These are phyloP conservation scores for Salicornia ramosissima DNA, from an alignment of 148 eudicot genomes.

Conservation along the genomic window DNA sequence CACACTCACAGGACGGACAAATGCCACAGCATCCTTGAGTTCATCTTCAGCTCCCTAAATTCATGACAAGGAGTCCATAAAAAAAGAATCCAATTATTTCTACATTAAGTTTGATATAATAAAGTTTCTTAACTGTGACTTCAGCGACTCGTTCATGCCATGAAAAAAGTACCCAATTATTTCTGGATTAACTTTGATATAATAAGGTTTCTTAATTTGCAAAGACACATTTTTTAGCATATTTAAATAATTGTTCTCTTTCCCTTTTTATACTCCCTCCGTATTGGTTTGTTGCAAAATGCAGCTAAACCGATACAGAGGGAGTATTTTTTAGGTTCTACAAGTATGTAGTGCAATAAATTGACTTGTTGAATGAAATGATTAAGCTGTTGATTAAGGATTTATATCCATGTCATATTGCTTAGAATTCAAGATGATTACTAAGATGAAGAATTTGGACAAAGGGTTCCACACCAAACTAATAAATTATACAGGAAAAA, in stretches of 20 bases:
- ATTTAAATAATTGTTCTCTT: no score
- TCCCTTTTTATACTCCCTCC: no score
- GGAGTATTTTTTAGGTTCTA: no score
- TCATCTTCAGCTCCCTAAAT: constrained; percentile 95
- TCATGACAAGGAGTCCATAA: constrained; percentile 10
- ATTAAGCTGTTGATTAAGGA: background rate
- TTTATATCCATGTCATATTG: background rate
- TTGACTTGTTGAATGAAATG: background rate
- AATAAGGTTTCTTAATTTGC: no score
- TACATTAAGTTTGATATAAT: background rate
- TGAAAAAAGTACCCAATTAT: no score
- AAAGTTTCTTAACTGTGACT: background rate
- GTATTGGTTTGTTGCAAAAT: no score
- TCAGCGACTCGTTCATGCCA: background rate
- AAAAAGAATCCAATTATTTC: background rate
- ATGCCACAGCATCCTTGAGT: constrained; percentile 86
- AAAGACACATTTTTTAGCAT: no score
- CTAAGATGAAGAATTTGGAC: background rate
- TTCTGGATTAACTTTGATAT: no score
- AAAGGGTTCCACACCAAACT: background rate
- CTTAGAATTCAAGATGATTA: background rate
- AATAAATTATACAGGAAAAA: background rate
- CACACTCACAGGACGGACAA: constrained; percentile 86
- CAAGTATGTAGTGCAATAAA: background rate
- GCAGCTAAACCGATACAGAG: no score